Percentiles rank a stretch among this genome's conserved stretches.
phyloP scores from a whole-genome alignment of 805 yeast species.

The Cyberlindnera petersonii region DNA sequence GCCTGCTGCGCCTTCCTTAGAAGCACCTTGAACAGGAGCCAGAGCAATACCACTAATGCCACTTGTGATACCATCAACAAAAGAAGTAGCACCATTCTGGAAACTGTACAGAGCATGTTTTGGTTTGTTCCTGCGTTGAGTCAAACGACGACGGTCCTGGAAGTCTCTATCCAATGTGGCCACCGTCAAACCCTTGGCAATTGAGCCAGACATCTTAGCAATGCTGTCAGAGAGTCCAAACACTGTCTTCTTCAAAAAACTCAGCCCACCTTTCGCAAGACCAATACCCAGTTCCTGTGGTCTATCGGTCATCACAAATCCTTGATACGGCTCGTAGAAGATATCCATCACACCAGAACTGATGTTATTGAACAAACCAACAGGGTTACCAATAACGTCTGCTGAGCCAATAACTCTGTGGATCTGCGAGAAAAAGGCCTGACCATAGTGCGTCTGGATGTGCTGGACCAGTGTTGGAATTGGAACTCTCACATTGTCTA shows the following conservation, averaged over 20 bases:
- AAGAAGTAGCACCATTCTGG: conserved; percentile 81
- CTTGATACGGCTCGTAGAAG: conserved; percentile 96
- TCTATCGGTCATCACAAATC: conserved; percentile 87
- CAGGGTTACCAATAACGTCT: conserved; percentile 95
- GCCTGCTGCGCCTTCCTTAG: conserved; percentile 85
- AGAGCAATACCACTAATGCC: conserved; percentile 88
- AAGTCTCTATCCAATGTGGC: conserved; percentile 84
- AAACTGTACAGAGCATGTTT: conserved; percentile 83
- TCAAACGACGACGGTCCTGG: conserved; percentile 75
- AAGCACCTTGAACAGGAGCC: conserved; percentile 88
- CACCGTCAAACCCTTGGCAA: conserved; percentile 89
- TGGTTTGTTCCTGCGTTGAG: conserved; percentile 73
- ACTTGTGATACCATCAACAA: conserved; percentile 80
- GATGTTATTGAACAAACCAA: conserved; percentile 88
- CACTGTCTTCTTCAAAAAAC: conserved; percentile 90
- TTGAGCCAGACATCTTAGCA: conserved; percentile 87
- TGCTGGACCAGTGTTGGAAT: conserved; percentile 65
- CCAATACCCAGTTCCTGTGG: conserved; percentile 96
- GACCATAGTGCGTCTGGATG: conserved; percentile 81
- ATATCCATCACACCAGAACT: conserved; percentile 95
- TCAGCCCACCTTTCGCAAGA: conserved; percentile 90
- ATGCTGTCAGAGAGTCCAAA: conserved; percentile 93
- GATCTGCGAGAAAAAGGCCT: conserved; percentile 85
- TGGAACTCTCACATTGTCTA: conserved; percentile 89
- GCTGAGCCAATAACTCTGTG: conserved; percentile 95